phyloP scores from a whole-genome alignment of 371 early-diverging fungal species.

The Apophysomyces variabilis region DNA sequence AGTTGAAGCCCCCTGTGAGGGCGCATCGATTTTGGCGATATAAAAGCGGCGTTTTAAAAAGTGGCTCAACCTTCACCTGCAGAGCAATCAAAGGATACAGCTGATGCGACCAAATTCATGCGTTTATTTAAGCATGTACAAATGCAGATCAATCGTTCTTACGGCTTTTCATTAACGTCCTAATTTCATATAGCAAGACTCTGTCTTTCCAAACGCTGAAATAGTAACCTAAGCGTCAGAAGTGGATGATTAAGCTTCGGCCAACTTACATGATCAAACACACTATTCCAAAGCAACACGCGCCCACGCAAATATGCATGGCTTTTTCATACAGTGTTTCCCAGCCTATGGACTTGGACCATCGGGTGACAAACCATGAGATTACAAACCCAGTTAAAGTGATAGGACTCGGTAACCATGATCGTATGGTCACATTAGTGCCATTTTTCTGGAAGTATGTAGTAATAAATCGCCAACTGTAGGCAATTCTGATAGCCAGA shows the following conservation, averaged over 20 bases:
- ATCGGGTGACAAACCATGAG: constrained; percentile 62
- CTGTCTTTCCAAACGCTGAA: background rate
- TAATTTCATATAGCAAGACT: background rate
- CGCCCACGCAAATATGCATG: constrained; percentile 64
- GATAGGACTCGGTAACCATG: constrained; percentile 51
- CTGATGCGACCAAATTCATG: too few relatives aligned
- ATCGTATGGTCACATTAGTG: constrained; percentile 11
- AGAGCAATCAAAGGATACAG: too few relatives aligned
- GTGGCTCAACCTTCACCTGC: background rate
- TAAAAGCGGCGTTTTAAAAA: too few relatives aligned
- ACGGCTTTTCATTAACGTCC: background rate
- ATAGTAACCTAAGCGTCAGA: background rate
- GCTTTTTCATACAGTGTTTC: constrained; percentile 52
- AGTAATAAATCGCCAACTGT: constrained; percentile 71
- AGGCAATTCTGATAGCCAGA: constrained; percentile 76
- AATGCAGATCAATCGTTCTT: background rate
- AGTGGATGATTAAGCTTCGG: background rate
- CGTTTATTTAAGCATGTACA: background rate
- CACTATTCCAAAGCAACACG: constrained; percentile 42
- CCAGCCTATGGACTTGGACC: constrained; percentile 66
- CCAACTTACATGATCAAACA: constrained; percentile 45
- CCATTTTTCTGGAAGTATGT: constrained; percentile 52
- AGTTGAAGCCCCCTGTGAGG: background rate
- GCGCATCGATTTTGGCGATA: too few relatives aligned
- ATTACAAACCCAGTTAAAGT: constrained; percentile 50